Base-by-base conservation (phyloP, 345 rosid species). In the Bretschneidera sinensis region DNA sequence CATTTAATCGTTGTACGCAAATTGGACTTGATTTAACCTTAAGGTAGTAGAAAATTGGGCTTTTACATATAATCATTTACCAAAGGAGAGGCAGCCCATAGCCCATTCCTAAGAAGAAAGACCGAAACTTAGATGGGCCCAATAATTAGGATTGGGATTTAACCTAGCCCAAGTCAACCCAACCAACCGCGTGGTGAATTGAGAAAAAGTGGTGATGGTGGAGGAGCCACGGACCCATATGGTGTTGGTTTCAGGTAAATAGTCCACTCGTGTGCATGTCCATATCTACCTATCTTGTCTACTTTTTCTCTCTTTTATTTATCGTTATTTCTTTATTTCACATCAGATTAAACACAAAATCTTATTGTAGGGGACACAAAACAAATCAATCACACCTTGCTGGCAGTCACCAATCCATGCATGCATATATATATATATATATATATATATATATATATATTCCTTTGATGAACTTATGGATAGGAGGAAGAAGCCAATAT, bases 151-250 rank as follows among this genome's bases (percentile, higher is more conserved):
- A n/a, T n/a, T n/a, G n/a, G n/a, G n/a, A n/a, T n/a, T n/a, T n/a
- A n/a, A n/a, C n/a, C n/a, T n/a, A n/a, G n/a, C n/a, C n/a, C n/a
- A n/a, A n/a, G n/a, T n/a, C n/a, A n/a, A n/a, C n/a, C n/a, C n/a
- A n/a, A n/a, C n/a, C n/a, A n/a, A n/a, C n/a, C n/a, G n/a, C n/a
- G n/a, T n/a, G n/a, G n/a, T n/a, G n/a, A n/a, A 14, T 4, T 39
- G 45, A 39, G 45, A 13, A 5, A 5, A 13, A 31, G 39, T 33
- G 16, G 61, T 6, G 47, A 33, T 43, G 64, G 55, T 9, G 55
- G 70, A 62, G 81, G 81, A 70, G 64, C 77, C 75, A 51, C n/a
- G n/a, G n/a, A n/a, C n/a, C n/a, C n/a, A n/a, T n/a, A n/a, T 35
- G 17, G 23, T 71, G 76, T 71, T 52, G 59, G n/a, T 48, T 61